These are phyloP conservation scores for Adansonia rubrostipa DNA, from an alignment of 441 rosid species.

Conservation along the genomic window DNA sequence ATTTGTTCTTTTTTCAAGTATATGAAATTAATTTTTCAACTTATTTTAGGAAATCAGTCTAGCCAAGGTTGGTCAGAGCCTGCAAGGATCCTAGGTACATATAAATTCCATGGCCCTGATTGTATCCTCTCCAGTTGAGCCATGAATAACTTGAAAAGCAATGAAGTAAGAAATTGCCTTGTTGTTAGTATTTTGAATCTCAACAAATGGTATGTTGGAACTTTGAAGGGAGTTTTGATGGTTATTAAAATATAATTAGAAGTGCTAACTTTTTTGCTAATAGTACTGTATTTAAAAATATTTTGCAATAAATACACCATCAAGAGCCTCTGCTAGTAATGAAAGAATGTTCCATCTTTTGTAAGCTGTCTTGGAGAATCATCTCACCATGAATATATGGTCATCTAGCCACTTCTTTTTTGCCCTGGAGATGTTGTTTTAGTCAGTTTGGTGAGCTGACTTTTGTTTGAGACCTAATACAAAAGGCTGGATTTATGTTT, in stretches of 20 bases:
- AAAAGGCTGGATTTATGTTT: background rate
- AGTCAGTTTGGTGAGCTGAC: background rate
- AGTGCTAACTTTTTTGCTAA: background rate
- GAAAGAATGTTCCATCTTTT: background rate
- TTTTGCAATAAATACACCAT: background rate
- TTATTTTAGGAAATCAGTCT: background rate
- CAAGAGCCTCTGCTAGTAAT: background rate
- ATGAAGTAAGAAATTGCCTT: background rate
- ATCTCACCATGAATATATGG: background rate
- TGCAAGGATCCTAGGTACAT: background rate
- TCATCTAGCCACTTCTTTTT: constrained; percentile 10
- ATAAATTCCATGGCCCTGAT: background rate
- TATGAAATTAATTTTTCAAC: background rate
- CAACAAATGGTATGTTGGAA: background rate
- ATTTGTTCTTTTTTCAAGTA: background rate
- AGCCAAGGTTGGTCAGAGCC: background rate
- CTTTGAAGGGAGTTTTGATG: background rate
- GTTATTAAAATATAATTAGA: background rate
- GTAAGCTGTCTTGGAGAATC: background rate
- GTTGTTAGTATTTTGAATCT: background rate
- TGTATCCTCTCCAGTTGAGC: background rate
- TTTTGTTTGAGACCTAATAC: background rate
- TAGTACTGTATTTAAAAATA: background rate
- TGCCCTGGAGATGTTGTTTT: background rate
- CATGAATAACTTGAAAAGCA: background rate